Evolutionary conservation across 257 asterid genomes (phyloP), one percentile per base, ranked within the genome.

Genomic region (Nicotiana paniculata): DNA sequence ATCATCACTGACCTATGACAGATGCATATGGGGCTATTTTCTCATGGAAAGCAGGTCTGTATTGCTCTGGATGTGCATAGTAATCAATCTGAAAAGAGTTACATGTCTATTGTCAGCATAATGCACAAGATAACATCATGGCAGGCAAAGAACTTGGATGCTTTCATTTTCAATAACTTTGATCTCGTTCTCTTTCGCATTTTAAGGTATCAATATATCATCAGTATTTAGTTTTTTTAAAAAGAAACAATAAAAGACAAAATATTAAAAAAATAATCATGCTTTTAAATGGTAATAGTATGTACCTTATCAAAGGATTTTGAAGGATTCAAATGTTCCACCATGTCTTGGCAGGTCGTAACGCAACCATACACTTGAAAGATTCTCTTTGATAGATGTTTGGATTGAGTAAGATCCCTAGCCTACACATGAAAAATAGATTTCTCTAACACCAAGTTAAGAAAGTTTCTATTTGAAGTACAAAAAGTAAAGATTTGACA

Each of bases 11-110:
- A 96, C 98, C 99, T 90, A 96, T 86, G 51, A 92, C 95, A 54
- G 99, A 94, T 15, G 97, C 89, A 85, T 87, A 96, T 62, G 97
- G 97, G 65, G 97, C 97, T 82, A 96, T 90, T 80, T 86, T 96
- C 84, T 94, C 94, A 79, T 93, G 96, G 87, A 96, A 96, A 88
- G 86, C 83, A 35, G 99, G 91, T 68, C 76, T 81, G 81, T 96
- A 94, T 84, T 94, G 91, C 82, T 94, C 97, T 28, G 99, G 98
- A 88, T 94, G 98, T 64, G 94, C 93, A 85, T 96, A 94, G 86
- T 96, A 96, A 87, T 96, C 99, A 32, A 84, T 94, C 99, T 96
- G 93, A 88, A 82, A 82, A 1, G 63, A 75, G 53, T 51, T n/a
- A 51, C 17, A 51, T 51, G 43, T 75, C 17, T 51, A 51, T 1